Evolutionary conservation across 2,329 filamentous ascomycete genomes (phyloP).

Genomic region (Arthrobotrys sinensis): DNA sequence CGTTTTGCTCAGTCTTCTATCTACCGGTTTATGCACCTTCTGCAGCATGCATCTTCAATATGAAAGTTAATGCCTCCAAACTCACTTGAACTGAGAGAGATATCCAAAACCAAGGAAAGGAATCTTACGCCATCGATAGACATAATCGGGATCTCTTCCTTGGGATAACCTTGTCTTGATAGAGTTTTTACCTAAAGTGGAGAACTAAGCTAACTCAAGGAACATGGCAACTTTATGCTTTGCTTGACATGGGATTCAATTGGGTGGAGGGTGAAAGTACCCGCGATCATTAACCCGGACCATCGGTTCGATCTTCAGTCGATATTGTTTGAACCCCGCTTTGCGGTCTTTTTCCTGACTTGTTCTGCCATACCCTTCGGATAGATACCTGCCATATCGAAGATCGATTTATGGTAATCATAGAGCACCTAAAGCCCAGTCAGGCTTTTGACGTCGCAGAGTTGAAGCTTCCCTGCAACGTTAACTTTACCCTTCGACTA

Average conservation of each 20-base stretch:
- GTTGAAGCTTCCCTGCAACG: constrained; percentile 25
- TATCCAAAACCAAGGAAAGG: constrained; percentile 58
- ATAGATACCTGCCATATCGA: constrained; percentile 16
- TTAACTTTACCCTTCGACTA: neutral
- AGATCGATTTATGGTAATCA: constrained; percentile 44
- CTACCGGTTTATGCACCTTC: constrained; percentile 50
- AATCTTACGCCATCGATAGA: constrained; percentile 54
- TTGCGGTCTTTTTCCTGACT: constrained; percentile 57
- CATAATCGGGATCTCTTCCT: constrained; percentile 45
- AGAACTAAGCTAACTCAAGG: constrained; percentile 18
- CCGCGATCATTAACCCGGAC: constrained; percentile 25
- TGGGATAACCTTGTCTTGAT: constrained; percentile 41
- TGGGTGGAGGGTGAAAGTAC: constrained; percentile 26
- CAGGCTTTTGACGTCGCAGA: constrained; percentile 35
- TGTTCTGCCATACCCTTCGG: constrained; percentile 21
- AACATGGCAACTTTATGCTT: constrained; percentile 32
- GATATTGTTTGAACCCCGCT: constrained; percentile 58
- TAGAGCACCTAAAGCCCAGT: constrained; percentile 21
- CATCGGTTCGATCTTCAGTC: constrained; percentile 53
- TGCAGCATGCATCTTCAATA: constrained; percentile 40
- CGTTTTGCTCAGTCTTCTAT: constrained; percentile 51
- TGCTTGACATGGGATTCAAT: constrained; percentile 29
- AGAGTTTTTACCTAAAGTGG: constrained; percentile 42
- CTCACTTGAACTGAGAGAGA: constrained; percentile 11
- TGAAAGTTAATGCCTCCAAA: constrained; percentile 41